Evolutionary conservation across 2,329 filamentous ascomycete genomes (phyloP), one percentile per base, ranked within the genome.

Genomic region (Paecilomyces sp.): DNA sequence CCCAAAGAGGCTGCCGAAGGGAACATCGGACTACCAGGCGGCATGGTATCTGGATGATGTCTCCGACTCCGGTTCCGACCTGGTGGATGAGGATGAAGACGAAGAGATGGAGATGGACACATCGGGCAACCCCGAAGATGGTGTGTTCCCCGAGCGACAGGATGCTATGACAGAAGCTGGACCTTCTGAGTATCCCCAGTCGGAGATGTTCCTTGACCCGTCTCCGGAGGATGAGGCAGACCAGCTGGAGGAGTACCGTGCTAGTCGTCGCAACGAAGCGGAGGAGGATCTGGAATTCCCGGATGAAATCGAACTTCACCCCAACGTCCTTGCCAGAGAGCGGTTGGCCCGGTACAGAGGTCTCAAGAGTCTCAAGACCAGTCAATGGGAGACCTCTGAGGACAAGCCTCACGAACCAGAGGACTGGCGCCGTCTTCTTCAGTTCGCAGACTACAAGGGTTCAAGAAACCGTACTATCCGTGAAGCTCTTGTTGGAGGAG

Each of bases 261-360:
- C 85, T 57, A 86, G 87, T 64, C 91, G 92, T 69, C 86, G 87
- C 57, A 86, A 87, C 25, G 93, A 97, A 66, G 91, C 87, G 3
- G 85, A 92, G 56, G 92, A 97, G 13, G 94, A 99, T 74, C 85
- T 90, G 58, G 93, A 97, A 73, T 99, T 97, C 74, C 94, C 94
- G 0, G 94, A 99, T 65, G 94, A 99, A 75, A 94, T 99, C 60
- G 95, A 99, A 74, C 80, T 99, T 57, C 91, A 90, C 65, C 94
- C 95, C 0, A 85, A 93, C 57, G 91, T 95, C 3, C 81, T 91
- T 53, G 94, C 94, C 0, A 81, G 91, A 57, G 94, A 99, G 76
- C 84, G 94, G 53, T 79, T 99, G 58, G 85, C 89, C 8, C 85
- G 90, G 61, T 99, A 97, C 76, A 84, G 94, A 70, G 94, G 94